phyloP scores from a whole-genome alignment of 2,329 filamentous ascomycete species.

The Phialophora expanda region DNA sequence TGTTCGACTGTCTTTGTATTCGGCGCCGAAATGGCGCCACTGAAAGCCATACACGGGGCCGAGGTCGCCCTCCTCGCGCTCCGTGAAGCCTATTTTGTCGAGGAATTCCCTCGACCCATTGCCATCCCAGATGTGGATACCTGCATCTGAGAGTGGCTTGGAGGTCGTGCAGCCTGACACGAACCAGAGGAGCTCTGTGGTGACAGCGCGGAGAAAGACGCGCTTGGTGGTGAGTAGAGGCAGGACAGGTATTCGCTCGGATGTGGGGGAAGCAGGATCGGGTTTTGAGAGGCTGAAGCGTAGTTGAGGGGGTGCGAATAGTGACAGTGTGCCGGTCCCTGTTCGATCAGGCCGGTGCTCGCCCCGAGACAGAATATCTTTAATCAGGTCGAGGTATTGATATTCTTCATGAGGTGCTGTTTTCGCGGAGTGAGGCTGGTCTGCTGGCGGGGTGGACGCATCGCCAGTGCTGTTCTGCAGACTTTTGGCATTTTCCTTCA shows the following conservation, averaged over 20 bases:
- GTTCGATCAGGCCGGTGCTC: constrained; percentile 92
- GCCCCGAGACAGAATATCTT: constrained; percentile 78
- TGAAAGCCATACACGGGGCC: constrained; percentile 98
- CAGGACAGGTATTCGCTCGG: constrained; percentile 66
- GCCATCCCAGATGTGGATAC: constrained; percentile 97
- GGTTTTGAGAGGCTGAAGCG: constrained; percentile 79
- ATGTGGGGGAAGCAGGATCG: constrained; percentile 44
- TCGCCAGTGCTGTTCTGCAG: constrained; percentile 16
- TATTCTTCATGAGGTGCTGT: constrained; percentile 74
- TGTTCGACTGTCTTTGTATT: constrained; percentile 76
- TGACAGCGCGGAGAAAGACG: constrained; percentile 87
- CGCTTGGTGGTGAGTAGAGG: constrained; percentile 97
- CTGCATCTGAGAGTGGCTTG: constrained; percentile 72
- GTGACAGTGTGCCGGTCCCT: constrained; percentile 86
- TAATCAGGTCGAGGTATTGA: constrained; percentile 90
- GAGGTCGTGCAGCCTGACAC: constrained; percentile 83
- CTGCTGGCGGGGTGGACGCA: not conserved
- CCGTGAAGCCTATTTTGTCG: constrained; percentile 78
- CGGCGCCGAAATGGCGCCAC: constrained; percentile 96
- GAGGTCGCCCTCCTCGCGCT: constrained; percentile 85
- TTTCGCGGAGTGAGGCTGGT: not conserved
- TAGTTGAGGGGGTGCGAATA: constrained; percentile 85
- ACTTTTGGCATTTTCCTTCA: constrained; percentile 36
- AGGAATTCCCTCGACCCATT: constrained; percentile 92
- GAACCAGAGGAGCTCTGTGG: constrained; percentile 96